Evolutionary conservation across 2,329 filamentous ascomycete species (phyloP).

Genomic region (Pseudogymnoascus sp.): DNA sequence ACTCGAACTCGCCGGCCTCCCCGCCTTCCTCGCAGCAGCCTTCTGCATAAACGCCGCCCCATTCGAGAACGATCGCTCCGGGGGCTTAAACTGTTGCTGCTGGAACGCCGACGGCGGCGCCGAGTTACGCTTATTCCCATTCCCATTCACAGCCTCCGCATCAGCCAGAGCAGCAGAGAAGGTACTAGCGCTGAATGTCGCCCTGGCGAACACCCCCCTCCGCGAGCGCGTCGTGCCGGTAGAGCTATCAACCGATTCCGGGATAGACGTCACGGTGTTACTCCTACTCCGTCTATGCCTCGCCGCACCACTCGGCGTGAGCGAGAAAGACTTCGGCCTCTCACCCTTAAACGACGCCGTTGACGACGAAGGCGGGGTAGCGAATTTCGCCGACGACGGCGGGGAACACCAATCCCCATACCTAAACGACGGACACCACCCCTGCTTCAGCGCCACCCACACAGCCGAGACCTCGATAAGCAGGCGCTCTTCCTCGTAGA

Average conservation of each 20-base stretch:
- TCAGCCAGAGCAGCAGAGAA: background rate
- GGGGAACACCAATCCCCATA: conserved; percentile 24
- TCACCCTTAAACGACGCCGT: conserved; percentile 10
- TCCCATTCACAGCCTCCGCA: background rate
- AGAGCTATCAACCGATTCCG: background rate
- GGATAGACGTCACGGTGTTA: background rate
- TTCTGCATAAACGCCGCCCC: conserved; percentile 40
- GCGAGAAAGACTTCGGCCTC: conserved; percentile 19
- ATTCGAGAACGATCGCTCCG: conserved; percentile 38
- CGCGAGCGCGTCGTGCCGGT: background rate
- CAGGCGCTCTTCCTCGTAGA: background rate
- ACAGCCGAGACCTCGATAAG: conserved; percentile 46
- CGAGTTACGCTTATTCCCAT: background rate
- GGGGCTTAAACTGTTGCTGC: conserved; percentile 12
- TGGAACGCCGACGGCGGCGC: background rate
- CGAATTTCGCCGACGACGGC: background rate
- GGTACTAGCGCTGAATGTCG: background rate
- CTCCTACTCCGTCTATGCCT: conserved; percentile 10
- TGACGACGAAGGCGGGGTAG: background rate
- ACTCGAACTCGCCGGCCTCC: conserved; percentile 18
- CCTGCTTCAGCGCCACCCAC: conserved; percentile 43
- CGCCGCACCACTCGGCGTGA: conserved; percentile 15
- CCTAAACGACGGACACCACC: conserved; percentile 34
- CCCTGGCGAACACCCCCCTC: background rate
- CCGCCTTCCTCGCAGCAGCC: conserved; percentile 20